Percentiles rank a stretch among this genome's conserved stretches.
Conservation (phyloP, 164 flowering plant species). For the Saururus chinensis region DNA sequence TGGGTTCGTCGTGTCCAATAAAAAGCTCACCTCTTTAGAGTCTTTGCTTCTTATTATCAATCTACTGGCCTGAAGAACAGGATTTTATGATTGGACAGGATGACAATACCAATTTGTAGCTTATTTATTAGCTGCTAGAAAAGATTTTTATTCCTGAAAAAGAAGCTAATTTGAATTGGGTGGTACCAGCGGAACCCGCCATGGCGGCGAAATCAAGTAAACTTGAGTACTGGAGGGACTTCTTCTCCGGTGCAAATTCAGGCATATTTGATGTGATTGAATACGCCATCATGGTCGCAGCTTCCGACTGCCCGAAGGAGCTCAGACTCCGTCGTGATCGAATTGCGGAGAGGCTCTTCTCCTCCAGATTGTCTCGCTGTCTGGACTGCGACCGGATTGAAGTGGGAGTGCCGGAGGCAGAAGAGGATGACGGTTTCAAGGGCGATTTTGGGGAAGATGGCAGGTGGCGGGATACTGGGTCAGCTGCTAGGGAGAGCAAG, state of each 20-base stretch:
- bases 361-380: constrained; percentile 14
- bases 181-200: not conserved
- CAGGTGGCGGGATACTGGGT: constrained; percentile 20
- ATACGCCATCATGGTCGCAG: constrained; percentile 25
- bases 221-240: constrained; percentile 30
- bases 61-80: too few relatives aligned
- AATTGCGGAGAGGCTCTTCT: constrained; percentile 27
- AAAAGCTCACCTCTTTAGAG: too few relatives aligned
- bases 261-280: constrained; percentile 30
- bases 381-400: constrained; percentile 21
- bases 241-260: constrained; percentile 15
- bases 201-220: constrained; percentile 4
- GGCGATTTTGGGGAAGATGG: constrained; percentile 14
- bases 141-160: too few relatives aligned
- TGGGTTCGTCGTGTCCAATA: too few relatives aligned
- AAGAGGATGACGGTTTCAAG: constrained; percentile 19
- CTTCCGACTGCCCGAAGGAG: constrained; percentile 26
- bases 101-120: too few relatives aligned
- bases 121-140: too few relatives aligned
- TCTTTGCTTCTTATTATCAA: too few relatives aligned
- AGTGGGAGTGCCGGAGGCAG: constrained; percentile 16
- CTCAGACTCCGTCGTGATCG: constrained; percentile 21
- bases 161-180: too few relatives aligned
- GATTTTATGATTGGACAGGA: too few relatives aligned
- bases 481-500: constrained; percentile 45